Evolutionary conservation across 768 basidiomycete species (phyloP), one percentile per base, ranked within the genome.

Genomic region (Xerocomus potaroensis): DNA sequence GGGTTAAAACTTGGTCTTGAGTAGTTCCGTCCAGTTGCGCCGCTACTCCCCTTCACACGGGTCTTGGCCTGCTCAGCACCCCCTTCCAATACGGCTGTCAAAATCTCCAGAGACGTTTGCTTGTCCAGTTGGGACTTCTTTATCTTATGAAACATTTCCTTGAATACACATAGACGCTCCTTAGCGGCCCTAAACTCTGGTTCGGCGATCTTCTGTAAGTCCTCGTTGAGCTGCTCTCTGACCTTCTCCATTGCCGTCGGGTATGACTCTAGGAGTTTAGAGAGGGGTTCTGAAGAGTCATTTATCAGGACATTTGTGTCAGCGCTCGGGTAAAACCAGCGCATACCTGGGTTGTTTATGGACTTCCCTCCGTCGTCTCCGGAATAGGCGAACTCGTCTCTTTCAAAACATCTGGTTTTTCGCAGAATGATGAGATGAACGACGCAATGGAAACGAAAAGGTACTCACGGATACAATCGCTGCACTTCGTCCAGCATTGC

Each of bases 401-500:
- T 49, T 8, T 65, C 56, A 36, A 50, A 50, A 24, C 42, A 48
- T 3, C 61, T 63, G n/a, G n/a, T n/a, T n/a, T n/a, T n/a, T n/a
- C n/a, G n/a, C n/a, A n/a, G n/a, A 12, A 37, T 0, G 15, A 12
- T 15, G 15, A 10, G 10, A 41, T 6, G 16, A 44, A 21, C 30
- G 18, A 29, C 12, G 15, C 1, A n/a, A 31, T 5, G 1, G 18
- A 26, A 19, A 1, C 10, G 5, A 0, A 34, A n/a, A 18, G 15
- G 7, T 34, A 47, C 60, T 45, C 43, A 62, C 60, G 61, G 61
- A 50, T 60, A 71, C 3, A 48, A 7, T 12, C 16, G 26, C 18
- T 51, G 19, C 8, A 59, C 44, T 11, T 53, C 45, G 10, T 63
- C 57, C 7, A 71, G 15, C 33, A 62, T 47, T 5, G 53, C 58